These are phyloP conservation scores for Ustilago esculenta DNA, from an alignment of 1,284 basidiomycete genomes.

Conservation along the genomic window DNA sequence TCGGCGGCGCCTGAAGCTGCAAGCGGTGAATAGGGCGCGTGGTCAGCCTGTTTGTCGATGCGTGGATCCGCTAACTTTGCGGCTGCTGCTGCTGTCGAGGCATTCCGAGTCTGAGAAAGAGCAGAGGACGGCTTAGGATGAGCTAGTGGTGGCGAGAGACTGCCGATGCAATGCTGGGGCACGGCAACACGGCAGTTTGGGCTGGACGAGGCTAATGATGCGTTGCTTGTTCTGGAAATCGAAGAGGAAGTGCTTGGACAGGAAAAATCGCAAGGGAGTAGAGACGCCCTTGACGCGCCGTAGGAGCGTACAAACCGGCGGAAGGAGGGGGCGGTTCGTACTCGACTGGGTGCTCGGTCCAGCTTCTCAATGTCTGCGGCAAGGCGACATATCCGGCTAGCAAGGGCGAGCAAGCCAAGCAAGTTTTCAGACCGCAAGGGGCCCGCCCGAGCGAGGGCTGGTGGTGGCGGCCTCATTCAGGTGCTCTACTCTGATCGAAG, in stretches of 20 bases:
- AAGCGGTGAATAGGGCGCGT: background rate
- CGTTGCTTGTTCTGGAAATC: background rate
- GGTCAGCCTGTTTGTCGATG: background rate
- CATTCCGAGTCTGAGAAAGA: background rate
- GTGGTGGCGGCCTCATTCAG: conserved; percentile 33
- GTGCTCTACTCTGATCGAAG: conserved; percentile 17
- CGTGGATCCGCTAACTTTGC: background rate
- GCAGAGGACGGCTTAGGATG: background rate
- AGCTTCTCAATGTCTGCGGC: conserved; percentile 25
- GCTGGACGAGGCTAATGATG: background rate
- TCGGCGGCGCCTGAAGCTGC: background rate
- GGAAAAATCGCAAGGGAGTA: conserved; percentile 4
- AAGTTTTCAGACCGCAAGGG: conserved; percentile 12
- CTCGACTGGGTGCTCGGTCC: conserved; percentile 1
- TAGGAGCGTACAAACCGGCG: background rate
- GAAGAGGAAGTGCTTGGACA: background rate
- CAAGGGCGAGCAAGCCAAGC: conserved; percentile 17
- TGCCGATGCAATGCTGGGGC: background rate
- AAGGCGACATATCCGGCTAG: conserved; percentile 20
- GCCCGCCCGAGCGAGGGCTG: conserved; percentile 13
- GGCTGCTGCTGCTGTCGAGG: conserved; percentile 16
- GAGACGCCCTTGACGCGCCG: background rate
- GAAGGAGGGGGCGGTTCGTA: background rate
- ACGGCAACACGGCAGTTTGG: background rate
- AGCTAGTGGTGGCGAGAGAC: background rate